Evolutionary conservation across 352 stramenopile genomes (phyloP), one percentile per base, ranked within the genome.

Genomic region (Globisporangium alternatum): DNA sequence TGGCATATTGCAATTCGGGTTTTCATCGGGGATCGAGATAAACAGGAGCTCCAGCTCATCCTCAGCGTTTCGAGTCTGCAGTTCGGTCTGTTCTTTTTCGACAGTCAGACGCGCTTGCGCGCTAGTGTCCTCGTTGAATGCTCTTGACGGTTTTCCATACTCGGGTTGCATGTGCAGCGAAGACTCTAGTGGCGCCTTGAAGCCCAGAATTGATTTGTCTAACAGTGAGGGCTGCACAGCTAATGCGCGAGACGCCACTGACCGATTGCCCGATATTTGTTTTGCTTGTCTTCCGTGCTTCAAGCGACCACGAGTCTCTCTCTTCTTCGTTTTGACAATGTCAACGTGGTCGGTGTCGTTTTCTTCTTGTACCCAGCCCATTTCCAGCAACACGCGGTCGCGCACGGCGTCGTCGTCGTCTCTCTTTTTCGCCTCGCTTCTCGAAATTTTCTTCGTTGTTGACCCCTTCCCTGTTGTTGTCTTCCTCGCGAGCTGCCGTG

Each of bases 311-410:
- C 43, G 43, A 22, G 19, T 28, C 19, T 58, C 6, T 28, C 25
- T 28, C 31, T 35, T n/a, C 13, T 17, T 62, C 17, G 3, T 17
- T 17, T 44, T 57, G 52, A 25, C 28, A n/a, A 9, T 22, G 43
- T 48, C 17, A 22, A 3, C 43, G 6, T 48, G 43, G 5, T 12
- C 43, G 7, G 8, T 3, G 3, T 59, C 37, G 28, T 60, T 5
- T 31, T 65, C 47, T 35, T 19, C 25, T 19, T 6, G n/a, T 17
- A 39, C 2, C 64, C 64, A 69, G 12, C 57, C 64, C 37, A 69
- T 48, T 25, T 69, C 64, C 37, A 47, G 37, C 22, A 66, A 41
- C 15, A 69, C 64, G 5, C 64, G 56, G 4, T 61, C 31, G 10
- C 57, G 48, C 2, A 31, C 17, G 10, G 28, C 30, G 5, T 53